These are phyloP conservation scores for Entamoeba moshkovskii DNA, from an alignment of 208 protist species.

Conservation along the genomic window DNA sequence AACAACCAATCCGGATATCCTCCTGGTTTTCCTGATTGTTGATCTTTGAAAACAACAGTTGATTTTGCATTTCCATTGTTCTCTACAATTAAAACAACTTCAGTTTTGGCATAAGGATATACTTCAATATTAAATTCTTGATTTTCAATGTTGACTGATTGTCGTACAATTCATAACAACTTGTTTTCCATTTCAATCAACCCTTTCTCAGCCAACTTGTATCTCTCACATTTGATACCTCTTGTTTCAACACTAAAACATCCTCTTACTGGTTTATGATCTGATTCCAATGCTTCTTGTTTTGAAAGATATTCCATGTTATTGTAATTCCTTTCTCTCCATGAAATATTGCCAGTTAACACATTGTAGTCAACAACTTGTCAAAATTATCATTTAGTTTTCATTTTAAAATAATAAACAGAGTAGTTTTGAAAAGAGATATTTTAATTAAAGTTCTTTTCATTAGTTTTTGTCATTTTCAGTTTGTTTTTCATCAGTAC, in stretches of 20 bases:
- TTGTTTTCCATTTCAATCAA: background rate
- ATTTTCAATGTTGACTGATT: background rate
- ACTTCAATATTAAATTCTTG: background rate
- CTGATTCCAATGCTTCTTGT: constrained; percentile 6
- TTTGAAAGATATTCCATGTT: background rate
- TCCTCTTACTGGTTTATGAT: constrained; percentile 34
- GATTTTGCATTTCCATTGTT: background rate
- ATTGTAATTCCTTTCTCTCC: background rate
- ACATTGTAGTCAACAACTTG: too few relatives aligned
- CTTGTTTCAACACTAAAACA: background rate
- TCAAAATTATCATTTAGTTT: too few relatives aligned
- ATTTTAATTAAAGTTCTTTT: too few relatives aligned
- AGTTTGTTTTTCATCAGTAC: too few relatives aligned
- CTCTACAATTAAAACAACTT: background rate
- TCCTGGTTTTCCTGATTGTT: background rate
- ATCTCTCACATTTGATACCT: background rate
- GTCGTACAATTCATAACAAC: background rate
- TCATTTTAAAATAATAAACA: too few relatives aligned
- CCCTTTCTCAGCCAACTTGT: background rate
- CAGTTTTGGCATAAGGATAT: background rate
- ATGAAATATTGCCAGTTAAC: too few relatives aligned
- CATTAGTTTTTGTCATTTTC: too few relatives aligned
- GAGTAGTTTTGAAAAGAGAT: too few relatives aligned
- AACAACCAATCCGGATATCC: background rate
- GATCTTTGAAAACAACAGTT: background rate